Percentiles rank a stretch among this genome's conserved stretches.
Evolutionary conservation across 495 filamentous ascomycete genomes (phyloP).

Genomic region (Peziza echinospora): DNA sequence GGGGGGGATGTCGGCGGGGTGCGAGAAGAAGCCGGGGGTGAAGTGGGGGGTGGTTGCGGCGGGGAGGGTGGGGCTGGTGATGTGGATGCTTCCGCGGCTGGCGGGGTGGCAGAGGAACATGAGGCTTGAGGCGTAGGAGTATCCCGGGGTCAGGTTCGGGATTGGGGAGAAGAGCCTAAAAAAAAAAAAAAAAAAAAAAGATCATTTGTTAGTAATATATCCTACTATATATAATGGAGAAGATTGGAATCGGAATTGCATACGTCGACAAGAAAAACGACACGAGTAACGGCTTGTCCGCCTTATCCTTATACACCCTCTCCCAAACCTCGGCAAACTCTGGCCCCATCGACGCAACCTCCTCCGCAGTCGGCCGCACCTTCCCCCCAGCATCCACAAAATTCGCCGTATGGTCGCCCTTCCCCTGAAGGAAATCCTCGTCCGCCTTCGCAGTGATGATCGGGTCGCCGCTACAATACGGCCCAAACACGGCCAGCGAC

Average conservation of each 20-base stretch:
- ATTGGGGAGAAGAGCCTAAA: too few species aligned
- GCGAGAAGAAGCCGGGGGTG: constrained; percentile 23
- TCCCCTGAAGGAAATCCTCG: constrained; percentile 5
- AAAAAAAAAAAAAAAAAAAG: too few species aligned
- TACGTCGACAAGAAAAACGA: too few species aligned
- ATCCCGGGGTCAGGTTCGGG: too few species aligned
- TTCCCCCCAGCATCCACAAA: constrained; percentile 14
- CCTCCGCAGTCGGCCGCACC: constrained; percentile 10
- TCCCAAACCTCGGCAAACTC: constrained; percentile 12
- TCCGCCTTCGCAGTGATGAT: constrained; percentile 6
- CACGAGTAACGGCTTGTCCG: constrained; percentile 17
- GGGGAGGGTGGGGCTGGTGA: constrained; percentile 23
- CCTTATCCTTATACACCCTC: constrained; percentile 6
- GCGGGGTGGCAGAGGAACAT: constrained; percentile 30
- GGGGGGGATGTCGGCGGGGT: constrained; percentile 20
- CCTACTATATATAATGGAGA: too few species aligned
- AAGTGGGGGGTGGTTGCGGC: constrained; percentile 25
- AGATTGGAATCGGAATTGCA: too few species aligned
- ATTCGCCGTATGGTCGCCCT: constrained; percentile 12
- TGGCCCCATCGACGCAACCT: constrained; percentile 14
- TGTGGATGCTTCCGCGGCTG: constrained; percentile 35
- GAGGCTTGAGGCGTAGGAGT: too few species aligned
- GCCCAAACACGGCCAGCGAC: constrained; percentile 8
- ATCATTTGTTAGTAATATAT: too few species aligned
- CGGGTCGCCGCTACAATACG: constrained; percentile 7